These are phyloP conservation scores for Colletotrichum musicola DNA, from an alignment of 2,329 filamentous ascomycete genomes.

Conservation along the genomic window DNA sequence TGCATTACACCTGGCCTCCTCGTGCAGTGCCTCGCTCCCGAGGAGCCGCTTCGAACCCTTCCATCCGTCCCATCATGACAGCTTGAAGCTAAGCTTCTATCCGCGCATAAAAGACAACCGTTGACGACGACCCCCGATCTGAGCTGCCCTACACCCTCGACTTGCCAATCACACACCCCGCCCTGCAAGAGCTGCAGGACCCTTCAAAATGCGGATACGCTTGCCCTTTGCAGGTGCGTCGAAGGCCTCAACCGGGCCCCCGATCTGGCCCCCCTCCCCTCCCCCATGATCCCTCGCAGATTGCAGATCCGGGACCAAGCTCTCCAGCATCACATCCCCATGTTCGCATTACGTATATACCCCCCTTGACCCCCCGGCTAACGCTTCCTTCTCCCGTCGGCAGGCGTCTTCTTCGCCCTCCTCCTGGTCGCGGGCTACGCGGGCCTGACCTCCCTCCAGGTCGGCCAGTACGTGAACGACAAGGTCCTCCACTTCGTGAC, in stretches of 20 bases:
- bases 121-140: slow-evolving; percentile 3
- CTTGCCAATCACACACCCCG: slow-evolving; percentile 26
- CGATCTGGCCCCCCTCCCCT: slow-evolving; percentile 14
- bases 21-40: slow-evolving; percentile 8
- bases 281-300: slow-evolving; percentile 16
- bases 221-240: slow-evolving; percentile 86
- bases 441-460: slow-evolving; percentile 77
- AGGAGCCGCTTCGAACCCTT: slow-evolving; percentile 12
- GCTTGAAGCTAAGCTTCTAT: slow-evolving; percentile 12
- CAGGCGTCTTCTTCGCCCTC: slow-evolving; percentile 78
- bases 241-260: slow-evolving; percentile 15
- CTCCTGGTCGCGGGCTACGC: slow-evolving; percentile 82
- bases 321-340: slow-evolving; percentile 15
- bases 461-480: slow-evolving; percentile 78
- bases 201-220: slow-evolving; percentile 80
- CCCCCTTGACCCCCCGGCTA: slow-evolving; percentile 19
- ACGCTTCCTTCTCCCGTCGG: slow-evolving; percentile 23
- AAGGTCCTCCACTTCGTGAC: slow-evolving; percentile 88
- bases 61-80: slow-evolving; percentile 22
- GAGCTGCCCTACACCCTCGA: slow-evolving; percentile 11
- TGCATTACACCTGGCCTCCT: background rate
- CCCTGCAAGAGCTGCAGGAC: slow-evolving; percentile 31
- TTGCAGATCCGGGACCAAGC: background rate
- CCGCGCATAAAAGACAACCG: slow-evolving; percentile 3
- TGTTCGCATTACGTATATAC: background rate